These are phyloP conservation scores for Penicillium ucsense DNA, from an alignment of 495 filamentous ascomycete genomes.

Conservation along the genomic window DNA sequence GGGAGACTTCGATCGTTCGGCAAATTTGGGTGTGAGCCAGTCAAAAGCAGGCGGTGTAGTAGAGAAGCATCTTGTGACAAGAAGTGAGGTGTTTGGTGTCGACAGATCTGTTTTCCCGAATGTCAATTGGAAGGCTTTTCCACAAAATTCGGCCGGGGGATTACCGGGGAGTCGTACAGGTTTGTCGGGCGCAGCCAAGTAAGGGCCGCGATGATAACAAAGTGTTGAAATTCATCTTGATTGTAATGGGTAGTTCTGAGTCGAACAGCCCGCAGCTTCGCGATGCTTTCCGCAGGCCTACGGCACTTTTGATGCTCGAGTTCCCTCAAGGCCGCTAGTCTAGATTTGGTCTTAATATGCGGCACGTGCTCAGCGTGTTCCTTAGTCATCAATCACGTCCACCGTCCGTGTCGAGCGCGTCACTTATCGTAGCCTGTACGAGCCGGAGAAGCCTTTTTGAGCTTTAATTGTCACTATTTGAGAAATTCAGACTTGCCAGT, in stretches of 20 bases:
- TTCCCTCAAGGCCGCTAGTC: slow-evolving; percentile 7
- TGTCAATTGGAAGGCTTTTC: slow-evolving; percentile 11
- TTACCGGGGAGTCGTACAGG: slow-evolving; percentile 17
- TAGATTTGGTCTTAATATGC: slow-evolving; percentile 8
- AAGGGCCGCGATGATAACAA: slow-evolving; percentile 31
- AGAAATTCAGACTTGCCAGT: neutral
- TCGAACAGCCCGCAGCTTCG: too few relatives aligned
- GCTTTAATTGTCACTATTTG: neutral
- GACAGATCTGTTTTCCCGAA: slow-evolving; percentile 19
- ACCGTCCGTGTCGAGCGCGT: slow-evolving; percentile 20
- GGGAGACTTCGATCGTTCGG: slow-evolving; percentile 71
- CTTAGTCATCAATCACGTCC: slow-evolving; percentile 33
- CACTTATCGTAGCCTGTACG: slow-evolving; percentile 2
- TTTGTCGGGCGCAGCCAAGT: slow-evolving; percentile 26
- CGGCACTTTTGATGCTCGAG: slow-evolving; percentile 26
- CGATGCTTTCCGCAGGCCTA: slow-evolving; percentile 6
- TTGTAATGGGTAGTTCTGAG: neutral
- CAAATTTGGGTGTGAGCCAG: slow-evolving; percentile 73
- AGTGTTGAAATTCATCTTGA: slow-evolving; percentile 29
- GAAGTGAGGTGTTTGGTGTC: slow-evolving; percentile 21
- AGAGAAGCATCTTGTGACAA: slow-evolving; percentile 56
- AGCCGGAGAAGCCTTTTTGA: slow-evolving; percentile 1
- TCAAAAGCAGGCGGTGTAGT: slow-evolving; percentile 52
- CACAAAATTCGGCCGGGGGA: slow-evolving; percentile 1
- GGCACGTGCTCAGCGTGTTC: slow-evolving; percentile 20